Conservation (phyloP, 228 moss, liverwort and hornwort genomes). For the Sphagnum magellanicum region DNA sequence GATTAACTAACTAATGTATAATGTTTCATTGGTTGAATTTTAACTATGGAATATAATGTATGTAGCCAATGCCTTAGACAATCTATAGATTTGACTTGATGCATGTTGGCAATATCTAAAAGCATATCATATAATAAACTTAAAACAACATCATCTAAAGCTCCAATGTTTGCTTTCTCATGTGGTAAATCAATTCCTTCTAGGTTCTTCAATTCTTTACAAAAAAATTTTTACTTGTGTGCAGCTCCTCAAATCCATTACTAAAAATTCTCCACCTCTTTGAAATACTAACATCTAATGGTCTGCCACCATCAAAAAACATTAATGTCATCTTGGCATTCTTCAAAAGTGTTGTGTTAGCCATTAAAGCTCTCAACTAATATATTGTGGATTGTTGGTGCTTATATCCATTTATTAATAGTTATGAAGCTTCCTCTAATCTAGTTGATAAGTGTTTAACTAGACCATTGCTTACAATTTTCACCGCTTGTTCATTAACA, state of each 20-base stretch:
- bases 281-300: constrained; percentile 60
- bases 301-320: constrained; percentile 92
- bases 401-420: constrained; percentile 93
- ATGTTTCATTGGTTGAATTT: no score
- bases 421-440: constrained; percentile 84
- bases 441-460: constrained; percentile 56
- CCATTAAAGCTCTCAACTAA: constrained; percentile 80
- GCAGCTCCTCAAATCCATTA: constrained; percentile 84
- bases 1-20: no score
- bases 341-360: constrained; percentile 64
- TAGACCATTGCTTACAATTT: constrained; percentile 73
- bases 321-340: constrained; percentile 90
- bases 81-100: no score
- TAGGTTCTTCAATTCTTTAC: constrained; percentile 37
- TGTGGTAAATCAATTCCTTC: constrained; percentile 51
- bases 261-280: constrained; percentile 52
- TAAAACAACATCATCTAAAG: constrained; percentile 69
- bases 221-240: constrained; percentile 42
- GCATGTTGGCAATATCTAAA: no score
- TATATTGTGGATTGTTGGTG: constrained; percentile 69
- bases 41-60: no score
- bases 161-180: constrained; percentile 32
- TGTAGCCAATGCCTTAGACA: no score
- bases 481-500: constrained; percentile 62
- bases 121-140: constrained; percentile 88